phyloP scores from a whole-genome alignment of 352 stramenopile species.

The Aphanomyces euteiches region DNA sequence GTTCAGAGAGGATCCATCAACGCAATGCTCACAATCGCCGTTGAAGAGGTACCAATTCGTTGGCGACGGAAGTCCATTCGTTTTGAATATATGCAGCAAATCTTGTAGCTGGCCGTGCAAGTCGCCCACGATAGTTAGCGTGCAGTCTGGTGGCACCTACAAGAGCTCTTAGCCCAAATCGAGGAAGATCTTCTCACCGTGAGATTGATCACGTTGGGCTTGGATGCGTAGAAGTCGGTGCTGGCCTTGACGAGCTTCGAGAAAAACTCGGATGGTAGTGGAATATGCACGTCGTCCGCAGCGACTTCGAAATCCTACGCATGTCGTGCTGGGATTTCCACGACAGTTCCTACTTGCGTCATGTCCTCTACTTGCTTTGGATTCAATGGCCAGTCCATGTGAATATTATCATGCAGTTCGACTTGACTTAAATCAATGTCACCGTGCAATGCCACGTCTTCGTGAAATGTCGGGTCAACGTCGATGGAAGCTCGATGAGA shows the following conservation, averaged over 20 bases:
- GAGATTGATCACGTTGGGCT: slow-evolving; percentile 14
- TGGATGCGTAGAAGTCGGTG: not conserved
- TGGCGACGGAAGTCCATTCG: slow-evolving; percentile 21
- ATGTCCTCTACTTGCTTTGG: slow-evolving; percentile 19
- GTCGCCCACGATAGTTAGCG: slow-evolving; percentile 29
- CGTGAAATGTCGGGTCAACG: not conserved
- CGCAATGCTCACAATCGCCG: slow-evolving; percentile 44
- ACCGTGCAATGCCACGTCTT: not conserved
- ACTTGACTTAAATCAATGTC: slow-evolving; percentile 7
- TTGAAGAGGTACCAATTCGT: slow-evolving; percentile 78
- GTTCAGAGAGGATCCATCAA: not conserved
- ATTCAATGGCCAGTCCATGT: slow-evolving; percentile 12
- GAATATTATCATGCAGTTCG: slow-evolving; percentile 25
- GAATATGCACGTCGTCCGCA: slow-evolving; percentile 24
- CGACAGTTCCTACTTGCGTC: slow-evolving; percentile 2
- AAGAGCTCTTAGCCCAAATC: no score
- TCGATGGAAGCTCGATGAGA: not conserved
- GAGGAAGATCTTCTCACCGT: not conserved
- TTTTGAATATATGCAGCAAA: slow-evolving; percentile 29
- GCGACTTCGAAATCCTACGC: slow-evolving; percentile 3
- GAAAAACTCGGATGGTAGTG: slow-evolving; percentile 4
- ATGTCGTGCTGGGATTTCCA: not conserved
- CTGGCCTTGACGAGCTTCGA: not conserved
- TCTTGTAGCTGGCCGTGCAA: slow-evolving; percentile 29
- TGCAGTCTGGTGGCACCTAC: slow-evolving; percentile 22